Base-by-base conservation (phyloP, 2,329 filamentous ascomycete genomes). In the Calonectria naviculata region DNA sequence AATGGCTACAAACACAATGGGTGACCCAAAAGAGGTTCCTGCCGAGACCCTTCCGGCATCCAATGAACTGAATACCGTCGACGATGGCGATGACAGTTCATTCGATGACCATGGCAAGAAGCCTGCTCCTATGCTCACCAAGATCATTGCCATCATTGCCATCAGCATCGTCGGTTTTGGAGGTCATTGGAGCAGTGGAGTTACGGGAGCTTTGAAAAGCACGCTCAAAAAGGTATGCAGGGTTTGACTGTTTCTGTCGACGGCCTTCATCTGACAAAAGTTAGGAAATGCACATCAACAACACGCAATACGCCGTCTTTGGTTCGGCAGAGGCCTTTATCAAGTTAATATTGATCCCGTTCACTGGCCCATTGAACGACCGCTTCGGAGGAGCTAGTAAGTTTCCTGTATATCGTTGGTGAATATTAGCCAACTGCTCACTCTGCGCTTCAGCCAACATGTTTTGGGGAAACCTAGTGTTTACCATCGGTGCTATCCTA, bases 261-360 rank as follows among this genome's bases (percentile, higher is more conserved):
- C 6, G 2, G 6, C 2, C 19, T 29, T 8, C 8, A 9, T 19
- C 28, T 52, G 15, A 24, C 44, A 19, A 67, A 17, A 19, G 15
- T 19, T 29, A 83, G 83, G 75, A 90, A 83, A 83, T 92, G 46
- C 72, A 87, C 54, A 91, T 92, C 76, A 87, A 88, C 77, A 92
- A 92, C 74, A 87, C 87, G 0, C 86, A 91, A 74, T 92, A 87
- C 74, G 86, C 90, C 0, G 81, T 91, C 0, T 83, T 92, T 0
- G 88, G 90, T 74, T 87, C 89, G 0, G 91, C 89, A 49, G 88
- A 91, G 72, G 86, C 91, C 75, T 92, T 92, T 68, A 91, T 92
- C 87, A 86, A 87, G 17, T 90, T 88, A 0, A 83, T 85, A 0
- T 78, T 92, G 2, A 89, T 92, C 21, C 79, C 91, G 0, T 69